phyloP scores from a whole-genome alignment of 164 flowering plant genomes.

The Santalum album region DNA sequence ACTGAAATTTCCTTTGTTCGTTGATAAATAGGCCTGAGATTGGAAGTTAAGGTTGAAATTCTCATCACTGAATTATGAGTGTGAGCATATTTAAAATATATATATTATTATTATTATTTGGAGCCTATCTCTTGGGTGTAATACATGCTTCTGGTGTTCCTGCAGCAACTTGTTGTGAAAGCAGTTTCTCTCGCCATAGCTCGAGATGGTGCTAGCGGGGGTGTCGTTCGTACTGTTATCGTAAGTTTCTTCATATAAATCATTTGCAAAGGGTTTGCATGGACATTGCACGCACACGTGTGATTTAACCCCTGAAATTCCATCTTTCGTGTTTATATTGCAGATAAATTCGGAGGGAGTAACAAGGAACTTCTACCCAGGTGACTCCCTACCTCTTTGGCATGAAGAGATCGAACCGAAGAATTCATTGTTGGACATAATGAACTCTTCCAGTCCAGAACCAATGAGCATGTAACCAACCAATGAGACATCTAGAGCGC shows the following conservation, averaged over 20 bases:
- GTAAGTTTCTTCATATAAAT: conserved; percentile 33
- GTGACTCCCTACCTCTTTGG: conserved; percentile 80
- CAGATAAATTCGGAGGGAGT: conserved; percentile 90
- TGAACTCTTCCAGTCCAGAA: conserved; percentile 37
- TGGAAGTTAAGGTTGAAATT: too few relatives aligned
- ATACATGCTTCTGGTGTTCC: neutral
- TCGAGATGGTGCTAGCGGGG: conserved; percentile 99
- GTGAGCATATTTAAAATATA: too few relatives aligned
- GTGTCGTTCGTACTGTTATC: conserved; percentile 92
- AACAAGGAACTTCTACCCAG: conserved; percentile 73
- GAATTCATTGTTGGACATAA: conserved; percentile 65
- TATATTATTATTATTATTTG: too few relatives aligned
- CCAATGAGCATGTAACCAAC: conserved; percentile 44
- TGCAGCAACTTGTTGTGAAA: conserved; percentile 85
- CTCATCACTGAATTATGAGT: too few relatives aligned
- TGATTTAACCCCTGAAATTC: neutral
- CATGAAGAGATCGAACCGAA: conserved; percentile 83
- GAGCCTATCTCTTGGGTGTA: neutral
- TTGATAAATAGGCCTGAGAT: too few relatives aligned
- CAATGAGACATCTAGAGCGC: too few relatives aligned
- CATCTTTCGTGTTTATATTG: neutral
- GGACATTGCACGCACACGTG: neutral
- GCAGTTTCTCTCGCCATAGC: conserved; percentile 99
- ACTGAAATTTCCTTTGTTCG: too few relatives aligned
- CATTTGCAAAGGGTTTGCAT: neutral